Conservation (phyloP, 352 stramenopile species). For the Pythium utonaiense region DNA sequence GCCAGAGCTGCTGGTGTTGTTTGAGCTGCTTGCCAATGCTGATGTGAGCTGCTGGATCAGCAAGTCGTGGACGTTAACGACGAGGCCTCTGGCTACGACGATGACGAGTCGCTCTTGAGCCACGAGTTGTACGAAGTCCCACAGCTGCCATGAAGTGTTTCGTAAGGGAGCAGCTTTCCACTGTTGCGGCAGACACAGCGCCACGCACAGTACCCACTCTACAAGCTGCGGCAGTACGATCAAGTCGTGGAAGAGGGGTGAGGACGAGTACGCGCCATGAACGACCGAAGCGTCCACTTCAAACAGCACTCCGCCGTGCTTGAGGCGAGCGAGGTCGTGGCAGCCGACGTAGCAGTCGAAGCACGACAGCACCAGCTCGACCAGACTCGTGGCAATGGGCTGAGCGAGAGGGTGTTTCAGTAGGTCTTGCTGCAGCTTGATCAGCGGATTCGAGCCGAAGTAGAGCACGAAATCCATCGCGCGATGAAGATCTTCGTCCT, state of each 20-base stretch:
- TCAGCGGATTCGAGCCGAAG: conserved; percentile 50
- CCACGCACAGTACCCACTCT: conserved; percentile 56
- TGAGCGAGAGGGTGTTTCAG: conserved; percentile 35
- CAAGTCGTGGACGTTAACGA: conserved; percentile 53
- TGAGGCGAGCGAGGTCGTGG: conserved; percentile 46
- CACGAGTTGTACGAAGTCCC: conserved; percentile 58
- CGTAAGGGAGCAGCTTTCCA: conserved; percentile 17
- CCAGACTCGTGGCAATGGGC: conserved; percentile 28
- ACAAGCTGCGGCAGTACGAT: conserved; percentile 20
- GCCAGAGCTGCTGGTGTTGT: background rate
- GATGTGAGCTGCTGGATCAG: conserved; percentile 52
- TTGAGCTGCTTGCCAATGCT: conserved; percentile 22
- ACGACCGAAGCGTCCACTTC: conserved; percentile 32
- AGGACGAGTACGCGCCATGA: conserved; percentile 17
- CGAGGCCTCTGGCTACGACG: conserved; percentile 36
- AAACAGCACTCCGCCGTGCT: conserved; percentile 41
- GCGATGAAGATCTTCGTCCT: conserved; percentile 28
- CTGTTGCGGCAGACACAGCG: conserved; percentile 40
- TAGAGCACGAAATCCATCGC: conserved; percentile 56
- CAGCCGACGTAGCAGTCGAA: conserved; percentile 45
- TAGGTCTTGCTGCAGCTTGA: conserved; percentile 58
- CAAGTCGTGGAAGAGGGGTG: conserved; percentile 25
- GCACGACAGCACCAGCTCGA: conserved; percentile 47
- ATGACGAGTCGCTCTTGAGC: conserved; percentile 45
- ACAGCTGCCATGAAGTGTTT: conserved; percentile 31